Evolutionary conservation across 2,329 filamentous ascomycete species (phyloP), one percentile per base, ranked within the genome.

Genomic region (Tolypocladium pustulatum): DNA sequence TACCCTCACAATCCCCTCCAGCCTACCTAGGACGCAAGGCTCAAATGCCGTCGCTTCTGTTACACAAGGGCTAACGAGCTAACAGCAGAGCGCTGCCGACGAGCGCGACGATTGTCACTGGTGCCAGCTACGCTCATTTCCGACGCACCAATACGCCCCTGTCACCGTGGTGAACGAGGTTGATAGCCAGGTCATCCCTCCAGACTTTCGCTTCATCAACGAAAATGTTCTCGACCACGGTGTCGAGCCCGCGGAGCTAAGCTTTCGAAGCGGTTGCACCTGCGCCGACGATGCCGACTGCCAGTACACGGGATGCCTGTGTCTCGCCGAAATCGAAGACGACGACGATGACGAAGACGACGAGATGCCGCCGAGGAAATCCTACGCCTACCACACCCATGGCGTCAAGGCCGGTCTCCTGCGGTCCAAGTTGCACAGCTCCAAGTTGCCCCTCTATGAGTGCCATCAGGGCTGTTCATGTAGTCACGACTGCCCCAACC

Each of bases 391-490:
- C 68, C 81, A 85, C 65, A 74, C 76, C 6, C 75, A 75, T 30
- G 84, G 84, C 0, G 64, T 65, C 13, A 80, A 78, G 59, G 76
- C 76, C 1, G 83, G 81, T 0, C 74, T 80, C 22, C 70, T 88
- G 52, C 75, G 82, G 22, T 75, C 76, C 32, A 75, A 76, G 51
- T 74, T 82, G 51, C 74, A 86, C 15, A 65, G 77, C 30, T 83
- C 81, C 32, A 77, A 81, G 43, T 70, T 80, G 38, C 83, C 87
- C 0, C 88, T 95, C 59, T 93, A 92, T 71, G 90, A 95, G 67
- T 95, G 90, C 68, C 90, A 94, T 65, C 75, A 80, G 2, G 81
- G 79, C 10, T 95, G 90, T 71, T 75, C 73, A 3, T 95, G 90
- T 65, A 79, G 79, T 2, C 67, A 71, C 0, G 64, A 74, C 22